Conservation (phyloP, 768 basidiomycete genomes). For the Suillus bovinus region DNA sequence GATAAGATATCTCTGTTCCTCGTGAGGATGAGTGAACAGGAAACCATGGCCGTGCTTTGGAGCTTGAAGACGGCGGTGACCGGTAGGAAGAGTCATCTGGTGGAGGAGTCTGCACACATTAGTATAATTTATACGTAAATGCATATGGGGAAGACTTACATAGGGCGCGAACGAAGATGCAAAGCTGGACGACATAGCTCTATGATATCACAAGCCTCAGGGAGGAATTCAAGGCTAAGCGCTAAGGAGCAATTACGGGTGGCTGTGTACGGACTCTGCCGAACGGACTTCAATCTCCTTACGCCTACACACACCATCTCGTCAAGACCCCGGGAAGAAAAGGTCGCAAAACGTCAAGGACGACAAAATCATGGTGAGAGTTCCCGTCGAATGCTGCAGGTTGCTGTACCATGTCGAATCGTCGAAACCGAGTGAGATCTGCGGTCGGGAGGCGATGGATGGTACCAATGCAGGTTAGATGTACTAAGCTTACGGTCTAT, state of each 20-base stretch:
- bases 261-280: slow-evolving; percentile 45
- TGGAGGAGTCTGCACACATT: slow-evolving; percentile 47
- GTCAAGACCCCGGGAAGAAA: slow-evolving; percentile 32
- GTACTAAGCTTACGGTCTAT: slow-evolving; percentile 20
- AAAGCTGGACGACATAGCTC: slow-evolving; percentile 33
- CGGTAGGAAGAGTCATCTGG: slow-evolving; percentile 51
- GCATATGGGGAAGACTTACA: slow-evolving; percentile 35
- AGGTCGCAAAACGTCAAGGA: slow-evolving; percentile 20
- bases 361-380: slow-evolving; percentile 38
- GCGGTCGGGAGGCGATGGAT: slow-evolving; percentile 26
- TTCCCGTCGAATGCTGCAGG: slow-evolving; percentile 22
- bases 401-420: not conserved
- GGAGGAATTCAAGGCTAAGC: not conserved
- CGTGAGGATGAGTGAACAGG: slow-evolving; percentile 34
- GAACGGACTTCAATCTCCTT: slow-evolving; percentile 35
- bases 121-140: slow-evolving; percentile 6
- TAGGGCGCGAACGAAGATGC: slow-evolving; percentile 64
- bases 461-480: slow-evolving; percentile 22
- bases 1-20: slow-evolving; percentile 52
- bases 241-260: slow-evolving; percentile 12
- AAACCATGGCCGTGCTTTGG: slow-evolving; percentile 53
- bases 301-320: slow-evolving; percentile 16
- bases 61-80: slow-evolving; percentile 19
- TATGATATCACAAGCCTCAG: slow-evolving; percentile 26
- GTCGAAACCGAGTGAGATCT: slow-evolving; percentile 13